A percentile compares a stretch with the other conserved stretches of the same genome.
These are phyloP conservation scores for Leccinum variicolor DNA, from an alignment of 768 basidiomycete genomes.

Conservation along the genomic window DNA sequence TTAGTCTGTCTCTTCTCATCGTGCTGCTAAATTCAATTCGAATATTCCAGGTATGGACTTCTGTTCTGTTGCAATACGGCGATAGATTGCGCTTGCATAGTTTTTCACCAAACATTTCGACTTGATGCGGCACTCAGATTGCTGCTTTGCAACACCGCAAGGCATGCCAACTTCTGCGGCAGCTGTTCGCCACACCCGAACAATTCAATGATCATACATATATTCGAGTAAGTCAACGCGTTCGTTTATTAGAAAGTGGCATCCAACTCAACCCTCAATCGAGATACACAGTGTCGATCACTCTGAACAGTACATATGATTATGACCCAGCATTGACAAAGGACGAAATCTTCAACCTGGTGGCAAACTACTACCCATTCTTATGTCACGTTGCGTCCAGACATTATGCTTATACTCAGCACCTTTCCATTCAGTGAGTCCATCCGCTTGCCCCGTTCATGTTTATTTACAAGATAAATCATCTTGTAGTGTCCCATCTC, in stretches of 20 bases:
- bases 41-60: slow-evolving; percentile 2
- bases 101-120: slow-evolving; percentile 15
- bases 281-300: slow-evolving; percentile 3
- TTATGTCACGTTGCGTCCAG: background rate
- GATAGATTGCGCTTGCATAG: slow-evolving; percentile 19
- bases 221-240: slow-evolving; percentile 23
- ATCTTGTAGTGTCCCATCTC: background rate
- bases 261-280: background rate
- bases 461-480: too few species aligned
- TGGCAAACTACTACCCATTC: background rate
- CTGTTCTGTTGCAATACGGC: slow-evolving; percentile 14
- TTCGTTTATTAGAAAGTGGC: too few species aligned
- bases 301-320: slow-evolving; percentile 1
- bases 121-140: slow-evolving; percentile 14
- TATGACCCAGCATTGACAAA: slow-evolving; percentile 4
- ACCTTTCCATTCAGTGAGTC: background rate
- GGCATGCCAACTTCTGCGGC: slow-evolving; percentile 27
- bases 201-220: slow-evolving; percentile 29
- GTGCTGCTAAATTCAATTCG: background rate
- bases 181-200: slow-evolving; percentile 31
- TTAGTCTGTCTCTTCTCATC: background rate
- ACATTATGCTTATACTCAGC: background rate
- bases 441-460: background rate
- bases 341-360: background rate
- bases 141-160: slow-evolving; percentile 24